phyloP scores from a whole-genome alignment of 2,329 filamentous ascomycete species.

The Cercospora citrullina region DNA sequence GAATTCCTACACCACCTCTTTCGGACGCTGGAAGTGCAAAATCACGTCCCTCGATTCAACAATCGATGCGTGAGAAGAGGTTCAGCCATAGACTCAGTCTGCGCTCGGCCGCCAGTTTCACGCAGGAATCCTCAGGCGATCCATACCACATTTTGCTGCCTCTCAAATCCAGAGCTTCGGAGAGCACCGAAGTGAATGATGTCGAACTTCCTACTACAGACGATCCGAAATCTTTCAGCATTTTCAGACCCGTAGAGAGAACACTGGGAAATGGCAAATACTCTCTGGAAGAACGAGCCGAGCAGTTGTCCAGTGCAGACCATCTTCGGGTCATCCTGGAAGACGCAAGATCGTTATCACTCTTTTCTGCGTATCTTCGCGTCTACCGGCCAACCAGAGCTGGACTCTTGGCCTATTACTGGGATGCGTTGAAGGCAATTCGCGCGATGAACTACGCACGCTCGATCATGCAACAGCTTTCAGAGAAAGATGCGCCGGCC shows the following conservation, averaged over 20 bases:
- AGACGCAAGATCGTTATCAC: constrained; percentile 16
- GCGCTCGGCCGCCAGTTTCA: neutral
- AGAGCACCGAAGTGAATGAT: constrained; percentile 13
- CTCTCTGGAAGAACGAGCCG: constrained; percentile 20
- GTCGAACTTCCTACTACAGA: constrained; percentile 14
- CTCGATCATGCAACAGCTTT: constrained; percentile 60
- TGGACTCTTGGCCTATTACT: constrained; percentile 18
- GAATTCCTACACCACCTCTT: neutral
- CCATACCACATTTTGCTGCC: constrained; percentile 15
- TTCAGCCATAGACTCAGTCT: neutral
- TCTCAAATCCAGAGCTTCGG: constrained; percentile 13
- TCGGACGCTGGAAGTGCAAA: neutral
- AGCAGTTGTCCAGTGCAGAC: constrained; percentile 19
- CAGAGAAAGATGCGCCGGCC: constrained; percentile 46
- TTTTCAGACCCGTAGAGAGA: constrained; percentile 16
- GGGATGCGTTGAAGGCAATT: constrained; percentile 57
- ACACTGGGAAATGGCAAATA: constrained; percentile 27
- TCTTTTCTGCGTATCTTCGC: constrained; percentile 17
- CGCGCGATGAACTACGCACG: constrained; percentile 71
- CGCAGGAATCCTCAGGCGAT: neutral
- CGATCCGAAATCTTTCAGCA: constrained; percentile 22
- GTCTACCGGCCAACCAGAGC: constrained; percentile 19
- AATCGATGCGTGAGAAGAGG: neutral
- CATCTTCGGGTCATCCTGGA: constrained; percentile 21
- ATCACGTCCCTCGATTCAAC: neutral